Conservation (phyloP, 768 basidiomycete genomes). For the Panellus pusillus region DNA sequence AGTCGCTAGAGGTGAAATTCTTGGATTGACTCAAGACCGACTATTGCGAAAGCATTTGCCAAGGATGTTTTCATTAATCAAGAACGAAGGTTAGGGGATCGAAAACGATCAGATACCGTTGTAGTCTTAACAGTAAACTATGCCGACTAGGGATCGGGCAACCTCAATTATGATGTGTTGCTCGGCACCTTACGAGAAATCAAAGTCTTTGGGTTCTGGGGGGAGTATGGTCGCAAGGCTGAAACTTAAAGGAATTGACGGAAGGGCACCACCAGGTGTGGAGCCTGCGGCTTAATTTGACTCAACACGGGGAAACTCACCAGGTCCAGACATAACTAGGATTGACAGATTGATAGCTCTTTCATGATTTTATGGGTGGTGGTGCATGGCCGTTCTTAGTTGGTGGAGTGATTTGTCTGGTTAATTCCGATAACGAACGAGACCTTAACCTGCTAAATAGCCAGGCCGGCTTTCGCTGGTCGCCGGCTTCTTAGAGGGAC, state of each 20-base stretch:
- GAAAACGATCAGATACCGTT: slow-evolving; percentile 84
- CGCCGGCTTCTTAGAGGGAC: slow-evolving; percentile 84
- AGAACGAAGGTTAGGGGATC: slow-evolving; percentile 85
- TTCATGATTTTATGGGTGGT: slow-evolving; percentile 85
- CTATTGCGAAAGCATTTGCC: slow-evolving; percentile 83
- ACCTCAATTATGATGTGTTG: slow-evolving; percentile 60
- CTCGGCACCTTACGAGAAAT: slow-evolving; percentile 84
- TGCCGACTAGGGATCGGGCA: slow-evolving; percentile 11
- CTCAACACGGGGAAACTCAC: slow-evolving; percentile 82
- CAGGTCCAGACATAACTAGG: slow-evolving; percentile 77
- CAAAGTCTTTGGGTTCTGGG: slow-evolving; percentile 88
- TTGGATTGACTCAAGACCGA: slow-evolving; percentile 81
- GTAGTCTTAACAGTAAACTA: slow-evolving; percentile 73
- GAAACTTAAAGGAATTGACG: slow-evolving; percentile 67
- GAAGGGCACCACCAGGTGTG: slow-evolving; percentile 60
- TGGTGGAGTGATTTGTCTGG: slow-evolving; percentile 95
- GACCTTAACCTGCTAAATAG: slow-evolving; percentile 94
- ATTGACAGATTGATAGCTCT: slow-evolving; percentile 84
- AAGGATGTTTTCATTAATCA: slow-evolving; percentile 86
- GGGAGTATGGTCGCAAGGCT: slow-evolving; percentile 73
- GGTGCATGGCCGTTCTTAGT: slow-evolving; percentile 90
- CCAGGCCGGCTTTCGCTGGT: slow-evolving; percentile 73
- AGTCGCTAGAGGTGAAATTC: slow-evolving; percentile 84
- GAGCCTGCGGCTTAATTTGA: slow-evolving; percentile 86
- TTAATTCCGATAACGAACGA: slow-evolving; percentile 95